A percentile compares a stretch with the other conserved stretches of the same genome.
Evolutionary conservation across 768 basidiomycete species (phyloP).

Genomic region (Bullera alba): DNA sequence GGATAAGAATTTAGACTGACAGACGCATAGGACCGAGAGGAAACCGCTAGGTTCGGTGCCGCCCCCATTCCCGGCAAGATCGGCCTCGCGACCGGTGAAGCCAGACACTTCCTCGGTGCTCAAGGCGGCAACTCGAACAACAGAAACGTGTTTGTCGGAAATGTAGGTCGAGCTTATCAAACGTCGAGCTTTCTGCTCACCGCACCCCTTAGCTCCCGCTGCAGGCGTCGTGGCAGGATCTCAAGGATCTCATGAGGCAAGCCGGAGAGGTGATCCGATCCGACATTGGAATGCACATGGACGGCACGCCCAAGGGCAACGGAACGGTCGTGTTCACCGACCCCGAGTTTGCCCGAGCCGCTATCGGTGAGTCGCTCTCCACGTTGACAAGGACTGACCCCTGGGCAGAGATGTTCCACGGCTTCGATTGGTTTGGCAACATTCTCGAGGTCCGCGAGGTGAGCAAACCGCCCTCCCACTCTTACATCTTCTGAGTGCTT

Average conservation of each 20-base stretch:
- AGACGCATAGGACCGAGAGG: conserved; percentile 76
- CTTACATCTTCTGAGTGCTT: background rate
- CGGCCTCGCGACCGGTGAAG: conserved; percentile 83
- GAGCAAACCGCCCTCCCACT: conserved; percentile 20
- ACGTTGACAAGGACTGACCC: background rate
- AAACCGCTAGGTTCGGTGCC: conserved; percentile 88
- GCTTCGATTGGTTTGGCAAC: conserved; percentile 95
- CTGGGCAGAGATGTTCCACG: conserved; percentile 79
- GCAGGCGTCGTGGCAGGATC: conserved; percentile 97
- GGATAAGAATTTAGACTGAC: background rate
- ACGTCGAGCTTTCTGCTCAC: background rate
- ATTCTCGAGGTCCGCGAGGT: conserved; percentile 94
- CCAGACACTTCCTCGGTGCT: conserved; percentile 26
- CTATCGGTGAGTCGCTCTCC: conserved; percentile 62
- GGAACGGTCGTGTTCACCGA: conserved; percentile 97
- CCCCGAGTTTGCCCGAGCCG: conserved; percentile 79
- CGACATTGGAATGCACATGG: conserved; percentile 79
- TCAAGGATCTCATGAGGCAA: conserved; percentile 93
- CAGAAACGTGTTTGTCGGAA: conserved; percentile 86
- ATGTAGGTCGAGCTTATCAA: conserved; percentile 53
- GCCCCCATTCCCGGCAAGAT: conserved; percentile 94
- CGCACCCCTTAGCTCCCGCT: conserved; percentile 65
- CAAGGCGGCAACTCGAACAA: conserved; percentile 15
- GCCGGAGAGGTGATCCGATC: conserved; percentile 93
- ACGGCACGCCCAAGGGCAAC: conserved; percentile 89